Evolutionary conservation across 331 rosid species (phyloP).

Genomic region (Pyracantha coccinea): DNA sequence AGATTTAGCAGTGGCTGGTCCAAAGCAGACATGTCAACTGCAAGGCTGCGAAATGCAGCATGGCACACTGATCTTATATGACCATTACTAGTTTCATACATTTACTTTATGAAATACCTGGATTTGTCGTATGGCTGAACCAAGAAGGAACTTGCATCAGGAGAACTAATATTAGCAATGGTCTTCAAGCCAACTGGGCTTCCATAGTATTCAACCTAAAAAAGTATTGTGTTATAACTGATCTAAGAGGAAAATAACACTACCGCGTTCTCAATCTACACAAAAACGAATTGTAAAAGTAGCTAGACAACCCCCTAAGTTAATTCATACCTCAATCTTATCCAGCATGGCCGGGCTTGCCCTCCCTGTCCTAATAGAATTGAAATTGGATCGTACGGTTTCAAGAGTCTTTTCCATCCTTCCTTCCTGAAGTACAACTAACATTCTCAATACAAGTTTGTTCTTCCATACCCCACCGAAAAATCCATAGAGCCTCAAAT

Average conservation of each 20-base stretch:
- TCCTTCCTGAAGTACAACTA: slow-evolving; percentile 38
- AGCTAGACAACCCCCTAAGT: background rate
- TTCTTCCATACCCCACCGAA: background rate
- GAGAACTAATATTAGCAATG: slow-evolving; percentile 94
- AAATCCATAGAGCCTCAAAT: background rate
- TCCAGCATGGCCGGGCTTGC: slow-evolving; percentile 85
- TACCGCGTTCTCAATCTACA: background rate
- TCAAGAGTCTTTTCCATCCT: slow-evolving; percentile 89
- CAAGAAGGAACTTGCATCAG: slow-evolving; percentile 80
- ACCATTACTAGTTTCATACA: background rate
- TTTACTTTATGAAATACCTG: slow-evolving; percentile 38
- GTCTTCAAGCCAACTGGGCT: slow-evolving; percentile 87
- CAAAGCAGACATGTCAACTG: background rate
- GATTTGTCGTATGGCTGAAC: slow-evolving; percentile 92
- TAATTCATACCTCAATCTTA: slow-evolving; percentile 66
- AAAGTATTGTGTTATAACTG: slow-evolving; percentile 17
- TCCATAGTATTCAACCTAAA: slow-evolving; percentile 95
- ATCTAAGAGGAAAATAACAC: slow-evolving; percentile 3
- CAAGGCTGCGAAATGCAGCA: slow-evolving; percentile 7
- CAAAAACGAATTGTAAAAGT: background rate
- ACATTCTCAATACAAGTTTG: background rate
- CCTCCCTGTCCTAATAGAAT: slow-evolving; percentile 86
- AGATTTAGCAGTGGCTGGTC: background rate
- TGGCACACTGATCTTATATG: background rate
- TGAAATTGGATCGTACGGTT: slow-evolving; percentile 62